These are phyloP conservation scores for Nicotiana obtusifolia DNA, from an alignment of 257 asterid genomes.

Conservation along the genomic window DNA sequence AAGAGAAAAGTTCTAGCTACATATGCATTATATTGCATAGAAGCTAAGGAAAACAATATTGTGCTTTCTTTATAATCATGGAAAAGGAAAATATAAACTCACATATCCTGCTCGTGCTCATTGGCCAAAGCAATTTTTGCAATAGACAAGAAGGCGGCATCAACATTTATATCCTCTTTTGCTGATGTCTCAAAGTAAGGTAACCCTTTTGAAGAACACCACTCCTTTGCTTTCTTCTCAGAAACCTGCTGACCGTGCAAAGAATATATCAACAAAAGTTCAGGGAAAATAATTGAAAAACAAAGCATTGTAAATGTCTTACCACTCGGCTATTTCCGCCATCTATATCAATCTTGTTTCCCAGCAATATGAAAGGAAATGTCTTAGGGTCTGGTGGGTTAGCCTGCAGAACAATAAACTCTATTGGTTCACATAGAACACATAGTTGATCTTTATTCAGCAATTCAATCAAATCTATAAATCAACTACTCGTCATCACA, in stretches of 20 bases:
- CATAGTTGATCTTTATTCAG: no score
- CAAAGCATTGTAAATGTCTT: conserved; percentile 21
- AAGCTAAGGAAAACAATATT: background rate
- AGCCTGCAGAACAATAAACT: conserved; percentile 51
- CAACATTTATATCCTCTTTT: conserved; percentile 89
- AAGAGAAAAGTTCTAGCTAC: background rate
- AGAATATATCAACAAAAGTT: conserved; percentile 12
- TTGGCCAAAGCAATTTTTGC: conserved; percentile 82
- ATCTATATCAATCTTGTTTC: conserved; percentile 91
- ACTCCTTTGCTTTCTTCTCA: conserved; percentile 83
- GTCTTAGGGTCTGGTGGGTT: conserved; percentile 73
- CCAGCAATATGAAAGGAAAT: conserved; percentile 83
- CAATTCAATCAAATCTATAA: no score
- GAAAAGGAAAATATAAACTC: conserved; percentile 25
- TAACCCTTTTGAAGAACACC: conserved; percentile 95
- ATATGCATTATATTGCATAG: background rate
- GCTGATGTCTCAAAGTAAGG: conserved; percentile 98
- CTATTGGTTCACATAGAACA: no score
- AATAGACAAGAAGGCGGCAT: conserved; percentile 73
- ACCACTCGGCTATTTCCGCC: conserved; percentile 98
- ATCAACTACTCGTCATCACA: no score
- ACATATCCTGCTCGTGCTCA: conserved; percentile 90
- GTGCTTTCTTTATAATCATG: background rate
- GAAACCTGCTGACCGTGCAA: conserved; percentile 48
- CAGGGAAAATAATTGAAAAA: background rate